Percentiles rank a stretch among this genome's conserved stretches.
These are phyloP conservation scores for Polytrichum commune DNA, from an alignment of 225 moss, liverwort and hornwort species.

Conservation along the genomic window DNA sequence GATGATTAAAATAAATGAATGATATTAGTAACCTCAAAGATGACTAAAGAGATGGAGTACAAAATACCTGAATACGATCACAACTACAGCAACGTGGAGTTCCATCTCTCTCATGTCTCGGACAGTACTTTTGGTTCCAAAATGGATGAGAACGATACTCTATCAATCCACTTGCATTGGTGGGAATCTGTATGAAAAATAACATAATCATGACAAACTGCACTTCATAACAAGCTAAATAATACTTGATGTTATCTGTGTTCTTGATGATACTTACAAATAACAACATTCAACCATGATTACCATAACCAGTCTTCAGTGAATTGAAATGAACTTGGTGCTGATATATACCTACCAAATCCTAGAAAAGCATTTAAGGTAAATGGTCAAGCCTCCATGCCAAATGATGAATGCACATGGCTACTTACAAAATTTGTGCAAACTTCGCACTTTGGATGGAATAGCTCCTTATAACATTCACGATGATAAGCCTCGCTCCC, in stretches of 20 bases:
- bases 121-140: conserved; percentile 70
- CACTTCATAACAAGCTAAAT: too few species aligned
- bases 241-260: too few species aligned
- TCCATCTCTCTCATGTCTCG: conserved; percentile 54
- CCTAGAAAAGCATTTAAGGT: too few species aligned
- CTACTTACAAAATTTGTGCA: conserved; percentile 69
- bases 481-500: conserved; percentile 71
- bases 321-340: too few species aligned
- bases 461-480: conserved; percentile 73
- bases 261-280: too few species aligned
- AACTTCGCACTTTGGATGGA: conserved; percentile 92
- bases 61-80: conserved; percentile 68
- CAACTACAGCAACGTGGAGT: conserved; percentile 69
- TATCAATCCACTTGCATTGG: conserved; percentile 52
- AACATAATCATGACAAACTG: too few species aligned
- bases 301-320: too few species aligned
- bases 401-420: not conserved
- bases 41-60: too few species aligned
- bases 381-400: not conserved
- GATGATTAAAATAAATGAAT: too few species aligned
- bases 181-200: conserved; percentile 44
- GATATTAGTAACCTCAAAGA: too few species aligned
- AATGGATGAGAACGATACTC: conserved; percentile 75
- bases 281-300: too few species aligned
- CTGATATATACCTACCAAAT: too few species aligned